Conservation (phyloP, 495 filamentous ascomycete genomes). For the Filosporella fistucella region DNA sequence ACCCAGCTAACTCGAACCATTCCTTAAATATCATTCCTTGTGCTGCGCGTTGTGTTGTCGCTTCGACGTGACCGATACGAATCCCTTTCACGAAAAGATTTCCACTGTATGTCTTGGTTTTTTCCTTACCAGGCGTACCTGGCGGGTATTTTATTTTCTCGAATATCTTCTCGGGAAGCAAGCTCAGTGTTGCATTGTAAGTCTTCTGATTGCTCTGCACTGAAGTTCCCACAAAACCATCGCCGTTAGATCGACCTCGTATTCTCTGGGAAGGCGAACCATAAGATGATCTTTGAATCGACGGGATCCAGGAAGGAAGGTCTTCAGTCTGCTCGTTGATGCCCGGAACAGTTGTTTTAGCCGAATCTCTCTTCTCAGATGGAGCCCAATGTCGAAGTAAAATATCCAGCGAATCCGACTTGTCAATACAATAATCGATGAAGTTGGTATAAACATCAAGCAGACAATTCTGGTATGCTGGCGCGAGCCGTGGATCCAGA, state of each 20-base stretch:
- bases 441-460: constrained; percentile 23
- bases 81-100: constrained; percentile 23
- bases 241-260: constrained; percentile 9
- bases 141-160: background rate
- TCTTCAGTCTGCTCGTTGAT: background rate
- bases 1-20: constrained; percentile 5
- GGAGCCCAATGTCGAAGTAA: constrained; percentile 30
- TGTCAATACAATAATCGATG: constrained; percentile 17
- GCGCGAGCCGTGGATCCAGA: constrained; percentile 7
- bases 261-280: constrained; percentile 7
- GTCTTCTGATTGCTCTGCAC: background rate
- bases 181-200: constrained; percentile 2
- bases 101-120: too few species aligned
- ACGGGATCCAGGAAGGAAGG: constrained; percentile 21
- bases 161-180: background rate
- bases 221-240: constrained; percentile 16
- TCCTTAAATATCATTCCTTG: background rate
- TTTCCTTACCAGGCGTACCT: background rate
- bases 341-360: background rate
- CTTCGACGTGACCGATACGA: constrained; percentile 25
- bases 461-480: constrained; percentile 19
- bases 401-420: constrained; percentile 26
- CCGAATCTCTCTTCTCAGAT: background rate
- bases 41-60: constrained; percentile 13
- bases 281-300: constrained; percentile 11